These are phyloP conservation scores for Ascochyta pisi DNA, from an alignment of 2,329 filamentous ascomycete genomes.

Conservation along the genomic window DNA sequence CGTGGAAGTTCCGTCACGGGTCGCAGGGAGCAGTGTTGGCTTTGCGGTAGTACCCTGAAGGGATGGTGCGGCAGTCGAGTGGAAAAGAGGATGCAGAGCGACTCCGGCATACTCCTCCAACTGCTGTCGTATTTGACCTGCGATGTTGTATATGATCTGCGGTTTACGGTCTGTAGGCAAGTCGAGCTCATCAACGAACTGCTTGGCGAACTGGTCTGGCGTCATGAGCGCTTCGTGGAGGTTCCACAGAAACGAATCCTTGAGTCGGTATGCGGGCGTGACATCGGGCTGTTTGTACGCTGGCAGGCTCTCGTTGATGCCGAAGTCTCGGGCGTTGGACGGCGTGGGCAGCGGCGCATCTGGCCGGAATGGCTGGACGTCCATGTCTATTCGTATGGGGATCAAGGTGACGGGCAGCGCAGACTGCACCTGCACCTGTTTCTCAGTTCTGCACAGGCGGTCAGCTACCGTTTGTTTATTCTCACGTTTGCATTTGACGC, in stretches of 20 bases:
- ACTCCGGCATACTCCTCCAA: slow-evolving; percentile 96
- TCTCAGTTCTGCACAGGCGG: slow-evolving; percentile 57
- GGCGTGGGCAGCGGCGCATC: slow-evolving; percentile 69
- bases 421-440: slow-evolving; percentile 69
- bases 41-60: slow-evolving; percentile 40
- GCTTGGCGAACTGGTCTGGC: slow-evolving; percentile 93
- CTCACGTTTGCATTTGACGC: background rate
- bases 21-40: slow-evolving; percentile 49
- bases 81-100: slow-evolving; percentile 90
- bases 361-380: slow-evolving; percentile 80
- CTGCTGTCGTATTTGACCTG: slow-evolving; percentile 92
- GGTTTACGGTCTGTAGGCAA: slow-evolving; percentile 73
- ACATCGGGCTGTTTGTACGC: slow-evolving; percentile 81
- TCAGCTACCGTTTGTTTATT: slow-evolving; percentile 10
- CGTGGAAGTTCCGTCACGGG: slow-evolving; percentile 60
- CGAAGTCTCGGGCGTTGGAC: slow-evolving; percentile 62
- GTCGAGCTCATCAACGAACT: slow-evolving; percentile 90
- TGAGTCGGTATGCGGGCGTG: slow-evolving; percentile 84
- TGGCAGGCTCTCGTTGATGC: slow-evolving; percentile 74
- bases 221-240: slow-evolving; percentile 93
- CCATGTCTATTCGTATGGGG: slow-evolving; percentile 94
- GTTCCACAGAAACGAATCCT: slow-evolving; percentile 98
- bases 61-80: slow-evolving; percentile 56
- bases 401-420: slow-evolving; percentile 88
- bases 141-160: slow-evolving; percentile 77